phyloP scores from a whole-genome alignment of 345 rosid species.

The Salix viminalis region DNA sequence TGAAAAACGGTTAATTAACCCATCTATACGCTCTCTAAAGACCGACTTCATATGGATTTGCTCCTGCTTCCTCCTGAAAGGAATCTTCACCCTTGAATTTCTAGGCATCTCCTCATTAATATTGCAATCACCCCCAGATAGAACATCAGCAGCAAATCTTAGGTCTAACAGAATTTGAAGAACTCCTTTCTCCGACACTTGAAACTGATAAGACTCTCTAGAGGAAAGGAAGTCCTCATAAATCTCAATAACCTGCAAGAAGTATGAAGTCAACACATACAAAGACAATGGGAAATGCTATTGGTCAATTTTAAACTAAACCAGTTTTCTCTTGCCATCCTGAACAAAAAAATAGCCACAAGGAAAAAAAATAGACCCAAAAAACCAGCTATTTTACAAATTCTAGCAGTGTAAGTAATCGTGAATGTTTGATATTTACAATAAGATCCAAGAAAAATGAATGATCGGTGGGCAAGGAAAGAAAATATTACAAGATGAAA shows the following conservation, averaged over 20 bases:
- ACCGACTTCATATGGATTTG: slow-evolving; percentile 48
- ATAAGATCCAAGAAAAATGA: background rate
- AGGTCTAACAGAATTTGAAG: slow-evolving; percentile 83
- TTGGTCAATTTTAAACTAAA: slow-evolving; percentile 13
- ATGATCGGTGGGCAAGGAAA: background rate
- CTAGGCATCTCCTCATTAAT: slow-evolving; percentile 45
- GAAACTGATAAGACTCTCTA: slow-evolving; percentile 52
- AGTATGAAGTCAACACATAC: slow-evolving; percentile 3
- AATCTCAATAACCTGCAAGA: slow-evolving; percentile 62
- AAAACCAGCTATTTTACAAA: background rate
- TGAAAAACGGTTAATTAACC: slow-evolving; percentile 49
- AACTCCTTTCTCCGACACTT: slow-evolving; percentile 91
- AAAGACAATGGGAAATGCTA: slow-evolving; percentile 1
- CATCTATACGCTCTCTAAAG: slow-evolving; percentile 51
- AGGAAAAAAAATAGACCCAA: background rate
- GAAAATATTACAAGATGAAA: background rate
- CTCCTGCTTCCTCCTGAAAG: slow-evolving; percentile 67
- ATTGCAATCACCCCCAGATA: slow-evolving; percentile 68
- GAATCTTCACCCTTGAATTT: slow-evolving; percentile 45
- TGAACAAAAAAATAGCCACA: background rate
- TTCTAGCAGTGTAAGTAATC: background rate
- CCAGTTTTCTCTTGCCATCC: background rate
- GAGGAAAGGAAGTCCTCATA: slow-evolving; percentile 70
- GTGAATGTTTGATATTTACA: background rate
- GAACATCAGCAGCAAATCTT: slow-evolving; percentile 76